Conservation (phyloP, 2,329 filamentous ascomycete species). For the Leptographium procerum region DNA sequence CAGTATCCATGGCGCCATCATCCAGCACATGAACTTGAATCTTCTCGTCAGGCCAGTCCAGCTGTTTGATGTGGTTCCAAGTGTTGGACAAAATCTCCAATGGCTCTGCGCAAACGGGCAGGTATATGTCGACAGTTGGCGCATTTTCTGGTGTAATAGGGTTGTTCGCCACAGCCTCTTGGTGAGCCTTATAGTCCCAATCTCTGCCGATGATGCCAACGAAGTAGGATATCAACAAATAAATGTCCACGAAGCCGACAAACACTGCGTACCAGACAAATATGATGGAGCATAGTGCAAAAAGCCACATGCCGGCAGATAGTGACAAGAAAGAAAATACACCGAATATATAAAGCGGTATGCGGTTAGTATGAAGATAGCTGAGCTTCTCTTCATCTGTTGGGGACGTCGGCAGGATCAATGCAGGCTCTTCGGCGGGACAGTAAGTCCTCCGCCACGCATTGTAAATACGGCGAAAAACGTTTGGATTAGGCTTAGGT, state of each 20-base stretch:
- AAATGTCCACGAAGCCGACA: slow-evolving; percentile 5
- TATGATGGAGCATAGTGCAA: slow-evolving; percentile 1
- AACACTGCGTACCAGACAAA: slow-evolving; percentile 4
- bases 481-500: neutral
- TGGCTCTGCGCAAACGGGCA: slow-evolving; percentile 3
- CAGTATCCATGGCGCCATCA: slow-evolving; percentile 2
- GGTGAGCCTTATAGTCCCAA: slow-evolving; percentile 3
- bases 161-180: neutral
- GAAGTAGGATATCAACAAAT: slow-evolving; percentile 3
- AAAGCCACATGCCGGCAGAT: slow-evolving; percentile 6
- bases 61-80: neutral
- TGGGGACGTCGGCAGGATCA: neutral
- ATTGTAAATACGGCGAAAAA: neutral
- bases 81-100: slow-evolving; percentile 2
- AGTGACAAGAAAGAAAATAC: slow-evolving; percentile 4
- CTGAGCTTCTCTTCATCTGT: slow-evolving; percentile 3
- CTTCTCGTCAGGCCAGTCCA: slow-evolving; percentile 4
- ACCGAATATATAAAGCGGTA: slow-evolving; percentile 3
- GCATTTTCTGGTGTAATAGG: neutral
- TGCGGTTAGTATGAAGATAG: slow-evolving; percentile 4
- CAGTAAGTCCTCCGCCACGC: neutral
- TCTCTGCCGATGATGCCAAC: slow-evolving; percentile 4
- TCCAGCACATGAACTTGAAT: slow-evolving; percentile 1
- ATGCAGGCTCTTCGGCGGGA: neutral
- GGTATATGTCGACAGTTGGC: slow-evolving; percentile 2